Evolutionary conservation across 75 land plant species (phyloP).

Genomic region (Cryptomeria japonica): DNA sequence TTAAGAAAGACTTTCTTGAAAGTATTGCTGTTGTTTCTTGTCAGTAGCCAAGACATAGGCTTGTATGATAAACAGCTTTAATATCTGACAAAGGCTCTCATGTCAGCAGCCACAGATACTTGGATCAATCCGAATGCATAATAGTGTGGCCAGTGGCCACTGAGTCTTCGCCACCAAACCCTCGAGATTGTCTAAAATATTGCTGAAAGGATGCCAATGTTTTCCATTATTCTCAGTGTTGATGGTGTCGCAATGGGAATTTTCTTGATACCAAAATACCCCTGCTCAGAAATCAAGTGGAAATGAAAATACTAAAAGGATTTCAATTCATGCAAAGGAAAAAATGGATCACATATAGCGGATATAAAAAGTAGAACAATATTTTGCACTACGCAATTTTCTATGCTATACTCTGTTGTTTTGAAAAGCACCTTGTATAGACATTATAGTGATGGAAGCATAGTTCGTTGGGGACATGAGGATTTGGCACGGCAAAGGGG

Average conservation of each 20-base stretch:
- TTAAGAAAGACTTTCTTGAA: background rate
- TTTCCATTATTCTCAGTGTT: background rate
- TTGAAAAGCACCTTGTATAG: background rate
- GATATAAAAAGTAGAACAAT: background rate
- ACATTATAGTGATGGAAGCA: background rate
- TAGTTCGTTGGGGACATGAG: no score
- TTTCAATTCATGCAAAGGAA: background rate
- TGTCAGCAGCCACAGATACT: conserved; percentile 31
- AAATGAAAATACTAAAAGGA: background rate
- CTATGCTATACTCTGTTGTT: background rate
- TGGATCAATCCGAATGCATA: background rate
- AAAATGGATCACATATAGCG: background rate
- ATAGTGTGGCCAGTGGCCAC: background rate
- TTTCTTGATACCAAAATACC: background rate
- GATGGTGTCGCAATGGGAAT: background rate
- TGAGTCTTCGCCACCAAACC: background rate
- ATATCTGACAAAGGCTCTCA: no score
- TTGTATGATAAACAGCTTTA: no score
- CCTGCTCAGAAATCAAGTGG: background rate
- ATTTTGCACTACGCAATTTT: background rate
- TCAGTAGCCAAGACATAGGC: background rate
- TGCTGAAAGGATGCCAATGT: background rate
- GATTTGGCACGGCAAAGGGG: no score
- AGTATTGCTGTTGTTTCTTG: background rate
- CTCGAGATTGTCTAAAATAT: background rate